Evolutionary conservation across 2,329 filamentous ascomycete species (phyloP).

Genomic region (Pseudogymnoascus sp.): DNA sequence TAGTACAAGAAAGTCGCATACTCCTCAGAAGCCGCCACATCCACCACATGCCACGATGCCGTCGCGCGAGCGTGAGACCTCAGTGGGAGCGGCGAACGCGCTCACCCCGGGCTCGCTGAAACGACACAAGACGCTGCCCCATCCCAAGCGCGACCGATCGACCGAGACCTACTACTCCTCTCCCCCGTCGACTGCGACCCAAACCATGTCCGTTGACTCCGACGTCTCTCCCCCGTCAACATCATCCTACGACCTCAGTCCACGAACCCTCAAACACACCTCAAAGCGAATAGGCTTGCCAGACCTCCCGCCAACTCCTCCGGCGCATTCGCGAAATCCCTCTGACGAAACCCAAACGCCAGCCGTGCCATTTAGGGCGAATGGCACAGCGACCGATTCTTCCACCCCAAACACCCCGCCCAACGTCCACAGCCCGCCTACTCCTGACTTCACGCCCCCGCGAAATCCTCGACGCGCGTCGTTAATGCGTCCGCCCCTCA

Average conservation of each 20-base stretch:
- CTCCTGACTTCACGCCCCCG: slow-evolving; percentile 68
- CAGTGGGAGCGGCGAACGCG: not conserved
- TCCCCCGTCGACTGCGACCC: slow-evolving; percentile 16
- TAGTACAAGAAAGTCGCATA: not conserved
- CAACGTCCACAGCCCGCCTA: slow-evolving; percentile 60
- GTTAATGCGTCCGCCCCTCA: slow-evolving; percentile 38
- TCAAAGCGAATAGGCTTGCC: slow-evolving; percentile 28
- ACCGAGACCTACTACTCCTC: slow-evolving; percentile 16
- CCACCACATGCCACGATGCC: slow-evolving; percentile 5
- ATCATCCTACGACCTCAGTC: slow-evolving; percentile 24
- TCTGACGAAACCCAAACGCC: slow-evolving; percentile 39
- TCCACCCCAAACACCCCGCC: slow-evolving; percentile 50
- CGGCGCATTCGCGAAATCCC: slow-evolving; percentile 50
- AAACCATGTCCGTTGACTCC: slow-evolving; percentile 22
- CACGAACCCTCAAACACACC: slow-evolving; percentile 26
- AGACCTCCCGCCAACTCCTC: slow-evolving; percentile 54
- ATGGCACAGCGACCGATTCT: slow-evolving; percentile 1
- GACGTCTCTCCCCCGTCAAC: slow-evolving; percentile 18
- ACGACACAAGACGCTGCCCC: slow-evolving; percentile 26
- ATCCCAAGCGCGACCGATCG: slow-evolving; percentile 21
- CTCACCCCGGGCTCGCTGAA: slow-evolving; percentile 16
- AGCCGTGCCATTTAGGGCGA: slow-evolving; percentile 2
- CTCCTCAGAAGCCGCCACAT: not conserved
- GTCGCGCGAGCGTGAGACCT: slow-evolving; percentile 9
- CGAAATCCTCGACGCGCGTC: slow-evolving; percentile 39